phyloP scores from a whole-genome alignment of 2,329 filamentous ascomycete species.

The Colletotrichum scovillei region DNA sequence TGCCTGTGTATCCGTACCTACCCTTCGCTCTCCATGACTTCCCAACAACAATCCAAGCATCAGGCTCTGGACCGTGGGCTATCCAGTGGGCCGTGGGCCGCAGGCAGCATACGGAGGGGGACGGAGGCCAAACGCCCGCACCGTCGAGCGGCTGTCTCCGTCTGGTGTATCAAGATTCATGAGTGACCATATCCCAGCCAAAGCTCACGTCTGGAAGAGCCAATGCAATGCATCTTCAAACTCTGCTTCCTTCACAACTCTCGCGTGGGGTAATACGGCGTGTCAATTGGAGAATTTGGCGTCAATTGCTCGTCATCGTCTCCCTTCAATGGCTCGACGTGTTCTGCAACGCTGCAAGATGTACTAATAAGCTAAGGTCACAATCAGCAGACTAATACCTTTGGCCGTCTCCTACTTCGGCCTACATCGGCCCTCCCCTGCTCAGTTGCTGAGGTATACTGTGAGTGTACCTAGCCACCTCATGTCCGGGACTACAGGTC shows the following conservation, averaged over 20 bases:
- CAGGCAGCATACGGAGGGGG: neutral
- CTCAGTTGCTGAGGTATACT: constrained; percentile 4
- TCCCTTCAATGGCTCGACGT: neutral
- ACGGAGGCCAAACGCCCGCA: constrained; percentile 8
- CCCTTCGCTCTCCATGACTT: neutral
- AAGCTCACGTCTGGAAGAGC: constrained; percentile 27
- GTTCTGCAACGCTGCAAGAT: neutral
- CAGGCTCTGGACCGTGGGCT: neutral
- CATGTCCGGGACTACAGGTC: neutral
- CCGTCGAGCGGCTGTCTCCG: neutral
- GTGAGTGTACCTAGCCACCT: neutral
- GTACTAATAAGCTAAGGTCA: neutral
- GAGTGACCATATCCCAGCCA: constrained; percentile 12
- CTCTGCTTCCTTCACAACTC: neutral
- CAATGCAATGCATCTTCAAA: constrained; percentile 17
- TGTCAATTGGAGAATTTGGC: neutral
- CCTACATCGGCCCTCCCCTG: constrained; percentile 15
- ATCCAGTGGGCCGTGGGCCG: neutral
- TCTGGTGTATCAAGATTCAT: neutral
- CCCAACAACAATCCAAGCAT: neutral
- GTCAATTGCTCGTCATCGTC: constrained; percentile 8
- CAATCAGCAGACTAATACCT: neutral
- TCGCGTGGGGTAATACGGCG: neutral
- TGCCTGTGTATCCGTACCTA: no score
- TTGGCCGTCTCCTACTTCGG: constrained; percentile 14